Base-by-base conservation (phyloP, 2,329 filamentous ascomycete genomes). In the Fusarium goolgardi region DNA sequence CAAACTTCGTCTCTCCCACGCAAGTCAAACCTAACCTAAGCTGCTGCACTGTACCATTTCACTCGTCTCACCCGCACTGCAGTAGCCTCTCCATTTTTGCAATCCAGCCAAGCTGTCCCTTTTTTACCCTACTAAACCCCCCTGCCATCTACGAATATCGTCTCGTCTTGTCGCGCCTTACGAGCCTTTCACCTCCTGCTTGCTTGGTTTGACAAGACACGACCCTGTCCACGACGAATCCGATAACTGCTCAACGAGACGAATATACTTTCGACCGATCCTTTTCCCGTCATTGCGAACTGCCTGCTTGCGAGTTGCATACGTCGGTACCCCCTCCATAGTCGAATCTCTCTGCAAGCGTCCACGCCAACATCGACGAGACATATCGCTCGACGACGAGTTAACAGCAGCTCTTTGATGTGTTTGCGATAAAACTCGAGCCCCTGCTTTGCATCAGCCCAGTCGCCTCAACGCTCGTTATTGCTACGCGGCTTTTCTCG, bases 91-190 rank as follows among this genome's bases (percentile, higher is more conserved):
- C 63, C 67, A 59, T 68, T 55, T 64, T 66, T 60, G 49, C 67
- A 71, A 69, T 61, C 56, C 71, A 72, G 71, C 69, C 71, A 73
- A 73, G 67, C 63, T 73, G 71, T 73, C 71, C 71, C 71, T 70
- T 73, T 73, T 65, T 54, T 39, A 55, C 45, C 35, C 29, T 60
- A 58, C 34, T 53, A 58, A 58, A 49, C 35, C 67, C 64, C 62
- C 56, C 40, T 66, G 58, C 67, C 25, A 59, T 61, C 59, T 63
- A 32, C 39, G 57, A 67, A 59, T 46, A 54, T 49, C 67, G 40
- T 66, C 50, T 50, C 23, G 23, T 50, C 31, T 50, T 40, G 34
- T 62, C 67, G 67, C 67, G 67, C 71, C 70, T 68, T 62, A 57
- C 67, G 63, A 66, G 59, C 59, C 44, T 59, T 57, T 65, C 47